Evolutionary conservation across 345 rosid genomes (phyloP).

Genomic region (Salix dunnii): DNA sequence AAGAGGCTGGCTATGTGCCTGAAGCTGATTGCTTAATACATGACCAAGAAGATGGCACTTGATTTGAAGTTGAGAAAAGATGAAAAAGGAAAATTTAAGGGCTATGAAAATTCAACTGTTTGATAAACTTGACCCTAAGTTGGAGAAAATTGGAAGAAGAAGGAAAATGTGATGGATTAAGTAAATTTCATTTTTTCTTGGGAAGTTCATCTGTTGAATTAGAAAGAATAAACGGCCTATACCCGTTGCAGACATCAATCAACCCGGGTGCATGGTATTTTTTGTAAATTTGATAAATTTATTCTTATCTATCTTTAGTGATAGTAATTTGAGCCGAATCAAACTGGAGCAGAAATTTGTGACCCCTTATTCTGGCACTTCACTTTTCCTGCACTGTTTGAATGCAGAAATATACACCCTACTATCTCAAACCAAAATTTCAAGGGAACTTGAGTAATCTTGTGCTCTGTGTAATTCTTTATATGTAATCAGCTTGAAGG

Average conservation of each 20-base stretch:
- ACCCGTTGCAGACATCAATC: background rate
- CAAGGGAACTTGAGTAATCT: no score
- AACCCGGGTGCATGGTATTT: background rate
- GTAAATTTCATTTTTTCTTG: background rate
- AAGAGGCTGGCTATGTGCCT: constrained; percentile 51
- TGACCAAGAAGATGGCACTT: constrained; percentile 44
- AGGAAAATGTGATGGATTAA: background rate
- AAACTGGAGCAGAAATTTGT: background rate
- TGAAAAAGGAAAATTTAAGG: background rate
- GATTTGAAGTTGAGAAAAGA: constrained; percentile 13
- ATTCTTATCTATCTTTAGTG: background rate
- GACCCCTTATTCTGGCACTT: background rate
- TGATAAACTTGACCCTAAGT: no score
- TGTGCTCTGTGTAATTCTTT: background rate
- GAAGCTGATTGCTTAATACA: constrained; percentile 39
- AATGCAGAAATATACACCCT: no score
- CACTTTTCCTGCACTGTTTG: no score
- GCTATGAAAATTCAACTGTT: no score
- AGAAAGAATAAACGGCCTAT: background rate
- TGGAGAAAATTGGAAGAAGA: no score
- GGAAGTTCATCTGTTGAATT: background rate
- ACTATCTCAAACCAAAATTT: no score
- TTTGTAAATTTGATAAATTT: background rate
- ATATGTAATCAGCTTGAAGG: background rate
- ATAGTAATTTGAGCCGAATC: background rate